Percentiles rank a stretch among this genome's conserved stretches.
These are phyloP conservation scores for Lathyrus sativus DNA, from an alignment of 306 rosid species.

Conservation along the genomic window DNA sequence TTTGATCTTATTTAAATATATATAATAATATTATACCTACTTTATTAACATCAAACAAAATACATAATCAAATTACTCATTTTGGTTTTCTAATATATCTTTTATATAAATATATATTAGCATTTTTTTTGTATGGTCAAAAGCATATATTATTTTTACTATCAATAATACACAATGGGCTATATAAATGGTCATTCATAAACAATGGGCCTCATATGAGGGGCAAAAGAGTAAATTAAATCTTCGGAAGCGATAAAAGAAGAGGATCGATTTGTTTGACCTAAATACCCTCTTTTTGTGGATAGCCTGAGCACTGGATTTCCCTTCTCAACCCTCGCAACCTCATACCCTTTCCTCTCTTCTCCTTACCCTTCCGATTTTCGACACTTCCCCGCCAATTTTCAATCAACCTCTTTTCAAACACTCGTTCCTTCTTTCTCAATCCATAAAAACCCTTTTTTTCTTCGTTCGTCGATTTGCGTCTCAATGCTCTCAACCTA, in stretches of 20 bases:
- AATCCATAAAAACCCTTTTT: conserved; percentile 31
- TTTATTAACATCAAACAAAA: too few relatives aligned
- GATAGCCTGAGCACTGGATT: conserved; percentile 60
- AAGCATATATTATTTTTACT: too few relatives aligned
- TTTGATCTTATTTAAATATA: too few relatives aligned
- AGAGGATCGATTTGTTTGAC: conserved; percentile 51
- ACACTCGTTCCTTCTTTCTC: conserved; percentile 32
- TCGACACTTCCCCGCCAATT: conserved; percentile 82
- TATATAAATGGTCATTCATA: too few relatives aligned
- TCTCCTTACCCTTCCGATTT: conserved; percentile 85
- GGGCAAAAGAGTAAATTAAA: conserved; percentile 74
- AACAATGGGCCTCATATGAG: not conserved
- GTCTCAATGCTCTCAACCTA: not conserved
- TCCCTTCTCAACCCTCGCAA: conserved; percentile 79
- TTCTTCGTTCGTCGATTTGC: too few relatives aligned
- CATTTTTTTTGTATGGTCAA: too few relatives aligned
- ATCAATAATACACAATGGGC: too few relatives aligned
- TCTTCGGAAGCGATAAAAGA: not conserved
- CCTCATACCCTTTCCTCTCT: conserved; percentile 74
- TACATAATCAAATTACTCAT: too few relatives aligned
- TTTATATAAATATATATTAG: too few relatives aligned
- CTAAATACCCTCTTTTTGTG: conserved; percentile 80
- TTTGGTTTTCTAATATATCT: too few relatives aligned
- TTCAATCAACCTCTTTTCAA: conserved; percentile 55
- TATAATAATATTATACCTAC: too few relatives aligned